Percentiles rank a stretch among this genome's conserved stretches.
Evolutionary conservation across 768 basidiomycete genomes (phyloP).

Genomic region (Strobilomyces confusus): DNA sequence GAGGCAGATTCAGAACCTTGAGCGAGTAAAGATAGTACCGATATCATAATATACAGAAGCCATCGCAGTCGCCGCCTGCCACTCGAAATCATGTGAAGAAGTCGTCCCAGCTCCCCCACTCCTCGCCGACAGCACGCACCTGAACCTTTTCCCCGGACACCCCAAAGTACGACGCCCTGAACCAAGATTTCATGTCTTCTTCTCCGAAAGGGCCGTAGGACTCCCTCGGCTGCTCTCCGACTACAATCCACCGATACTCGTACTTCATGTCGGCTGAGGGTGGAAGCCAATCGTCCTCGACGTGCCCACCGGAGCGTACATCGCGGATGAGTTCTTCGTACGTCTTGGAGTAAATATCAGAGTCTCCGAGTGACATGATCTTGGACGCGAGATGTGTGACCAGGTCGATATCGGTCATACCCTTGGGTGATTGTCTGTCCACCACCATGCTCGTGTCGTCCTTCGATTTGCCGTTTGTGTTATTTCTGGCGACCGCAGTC

Average conservation of each 20-base stretch:
- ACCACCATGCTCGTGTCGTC: constrained; percentile 43
- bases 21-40: not conserved
- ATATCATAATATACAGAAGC: constrained; percentile 21
- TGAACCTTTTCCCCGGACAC: constrained; percentile 71
- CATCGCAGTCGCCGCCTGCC: no score
- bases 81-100: constrained; percentile 42
- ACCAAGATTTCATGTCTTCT: constrained; percentile 79
- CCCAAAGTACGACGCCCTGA: constrained; percentile 79
- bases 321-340: constrained; percentile 81
- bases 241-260: constrained; percentile 77
- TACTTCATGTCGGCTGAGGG: constrained; percentile 73
- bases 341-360: constrained; percentile 81
- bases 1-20: not conserved
- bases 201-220: constrained; percentile 79
- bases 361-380: constrained; percentile 81
- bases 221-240: constrained; percentile 45
- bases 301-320: constrained; percentile 67
- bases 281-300: constrained; percentile 67
- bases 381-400: constrained; percentile 87
- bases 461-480: constrained; percentile 33
- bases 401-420: constrained; percentile 60
- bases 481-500: constrained; percentile 14
- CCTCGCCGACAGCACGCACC: constrained; percentile 59
- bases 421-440: constrained; percentile 39
- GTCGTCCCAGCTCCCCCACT: constrained; percentile 76